Conservation (phyloP, 257 asterid genomes). For the Plantago elongata region DNA sequence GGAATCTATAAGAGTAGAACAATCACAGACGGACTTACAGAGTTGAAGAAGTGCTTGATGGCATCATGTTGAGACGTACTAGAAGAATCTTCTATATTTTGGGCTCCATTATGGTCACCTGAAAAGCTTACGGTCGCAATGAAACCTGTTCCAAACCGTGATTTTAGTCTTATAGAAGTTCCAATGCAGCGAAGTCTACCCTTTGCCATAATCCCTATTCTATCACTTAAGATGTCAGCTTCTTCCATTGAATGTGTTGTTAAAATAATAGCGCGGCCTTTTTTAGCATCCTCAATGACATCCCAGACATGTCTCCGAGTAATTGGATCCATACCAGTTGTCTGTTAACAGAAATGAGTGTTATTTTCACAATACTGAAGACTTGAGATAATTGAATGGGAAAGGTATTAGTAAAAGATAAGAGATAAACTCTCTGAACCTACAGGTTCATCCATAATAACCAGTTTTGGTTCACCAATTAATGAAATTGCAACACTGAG, state of each 20-base stretch:
- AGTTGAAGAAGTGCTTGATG: conserved; percentile 69
- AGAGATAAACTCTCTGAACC: conserved; percentile 21
- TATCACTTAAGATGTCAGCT: conserved; percentile 87
- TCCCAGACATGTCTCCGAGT: conserved; percentile 96
- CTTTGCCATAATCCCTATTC: conserved; percentile 95
- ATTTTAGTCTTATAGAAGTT: conserved; percentile 88
- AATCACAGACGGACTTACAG: conserved; percentile 38
- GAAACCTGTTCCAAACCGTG: conserved; percentile 86
- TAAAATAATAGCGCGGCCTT: conserved; percentile 81
- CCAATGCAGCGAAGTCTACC: conserved; percentile 98
- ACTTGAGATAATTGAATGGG: conserved; percentile 5
- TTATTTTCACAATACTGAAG: conserved; percentile 7
- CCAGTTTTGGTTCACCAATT: conserved; percentile 85
- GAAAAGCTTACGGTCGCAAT: conserved; percentile 78
- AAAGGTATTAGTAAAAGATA: not conserved
- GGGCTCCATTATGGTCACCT: conserved; percentile 42
- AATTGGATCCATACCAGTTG: conserved; percentile 97
- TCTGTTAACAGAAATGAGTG: conserved; percentile 36
- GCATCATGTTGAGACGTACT: conserved; percentile 43
- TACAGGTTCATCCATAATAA: conserved; percentile 88
- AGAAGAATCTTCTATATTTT: conserved; percentile 33
- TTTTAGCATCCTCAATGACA: conserved; percentile 79
- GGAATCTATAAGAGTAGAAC: conserved; percentile 11
- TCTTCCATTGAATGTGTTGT: conserved; percentile 99
- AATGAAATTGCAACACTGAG: conserved; percentile 91